Conservation (phyloP, 2,329 filamentous ascomycete genomes). For the Aureobasidium sp. region DNA sequence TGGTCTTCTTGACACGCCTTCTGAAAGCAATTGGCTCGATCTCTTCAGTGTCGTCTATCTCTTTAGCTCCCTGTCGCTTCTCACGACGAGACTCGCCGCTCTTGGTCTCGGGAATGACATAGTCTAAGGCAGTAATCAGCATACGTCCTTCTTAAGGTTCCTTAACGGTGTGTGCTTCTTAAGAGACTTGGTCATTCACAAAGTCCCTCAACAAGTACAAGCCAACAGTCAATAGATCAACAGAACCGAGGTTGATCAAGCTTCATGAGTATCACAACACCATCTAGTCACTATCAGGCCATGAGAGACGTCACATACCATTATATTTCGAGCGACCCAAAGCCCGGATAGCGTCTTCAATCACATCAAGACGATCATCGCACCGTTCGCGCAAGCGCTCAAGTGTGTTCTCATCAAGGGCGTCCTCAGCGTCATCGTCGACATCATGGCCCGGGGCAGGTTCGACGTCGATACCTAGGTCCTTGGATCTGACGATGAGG, state of each 20-base stretch:
- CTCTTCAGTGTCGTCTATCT: neutral
- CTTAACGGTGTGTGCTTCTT: too few species aligned
- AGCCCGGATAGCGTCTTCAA: neutral
- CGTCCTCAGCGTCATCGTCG: neutral
- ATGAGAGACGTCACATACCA: too few species aligned
- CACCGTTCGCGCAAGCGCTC: neutral
- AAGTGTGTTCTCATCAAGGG: neutral
- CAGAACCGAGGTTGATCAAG: too few species aligned
- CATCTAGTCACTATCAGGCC: too few species aligned
- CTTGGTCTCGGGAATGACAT: neutral
- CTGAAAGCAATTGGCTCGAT: neutral
- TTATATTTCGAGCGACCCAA: neutral
- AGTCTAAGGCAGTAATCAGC: too few species aligned
- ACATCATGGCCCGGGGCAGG: neutral
- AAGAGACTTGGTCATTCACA: too few species aligned
- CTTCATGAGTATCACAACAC: too few species aligned
- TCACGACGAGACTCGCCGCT: neutral
- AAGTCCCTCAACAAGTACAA: too few species aligned
- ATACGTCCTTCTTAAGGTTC: too few species aligned
- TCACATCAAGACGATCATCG: conserved; percentile 1
- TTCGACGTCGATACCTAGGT: neutral
- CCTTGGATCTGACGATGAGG: neutral
- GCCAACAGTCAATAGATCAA: too few species aligned
- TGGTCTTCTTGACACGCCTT: neutral
- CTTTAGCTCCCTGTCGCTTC: neutral